Base-by-base conservation (phyloP, 225 moss, liverwort and hornwort species). In the Sphagnum contortum region DNA sequence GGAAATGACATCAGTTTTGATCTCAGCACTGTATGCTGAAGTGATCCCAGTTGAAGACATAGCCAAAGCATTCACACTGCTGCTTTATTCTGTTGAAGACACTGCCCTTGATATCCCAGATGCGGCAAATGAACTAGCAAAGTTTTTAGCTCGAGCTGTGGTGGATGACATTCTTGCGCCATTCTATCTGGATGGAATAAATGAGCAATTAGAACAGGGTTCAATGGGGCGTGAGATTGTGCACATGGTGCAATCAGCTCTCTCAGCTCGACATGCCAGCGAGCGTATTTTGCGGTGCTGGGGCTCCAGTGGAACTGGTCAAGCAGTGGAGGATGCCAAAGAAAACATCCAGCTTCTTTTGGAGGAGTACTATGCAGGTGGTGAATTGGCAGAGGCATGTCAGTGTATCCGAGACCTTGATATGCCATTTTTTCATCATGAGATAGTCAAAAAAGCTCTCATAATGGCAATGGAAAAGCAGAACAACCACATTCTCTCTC, bases 391-490 rank as follows among this genome's bases (percentile, higher is more conserved):
- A 49, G 96, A 98, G 73, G 96, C 96, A 49, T 98, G 96, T 70
- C 83, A 92, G 55, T 98, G 92, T 65, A 98, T 98, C 65, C 92
- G 96, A 13, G 96, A 98, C 61, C 77, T 98, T 71, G 87, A 89
- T 64, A 92, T 98, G 96, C 79, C 96, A 2, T 98, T 92, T 58
- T 98, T 98, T 68, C 96, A 98, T 66, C 96, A 98, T 13, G 96
- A 98, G 79, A 92, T 98, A 44, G 96, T 98, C 5, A 96, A 96
- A 77, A 92, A 92, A 68, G 96, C 88, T 45, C 71, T 96, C 47
- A 85, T 85, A 3, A 96, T 98, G 96, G 90, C 96, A 60, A 92
- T 98, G 69, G 96, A 98, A 54, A 98, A 98, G 74, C 81, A 98
- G 70, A 91, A 89, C 64, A 85, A 91, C 45, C 81, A 90, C 10